Conservation (phyloP, 208 protist species). For the Leishmania turanica region DNA sequence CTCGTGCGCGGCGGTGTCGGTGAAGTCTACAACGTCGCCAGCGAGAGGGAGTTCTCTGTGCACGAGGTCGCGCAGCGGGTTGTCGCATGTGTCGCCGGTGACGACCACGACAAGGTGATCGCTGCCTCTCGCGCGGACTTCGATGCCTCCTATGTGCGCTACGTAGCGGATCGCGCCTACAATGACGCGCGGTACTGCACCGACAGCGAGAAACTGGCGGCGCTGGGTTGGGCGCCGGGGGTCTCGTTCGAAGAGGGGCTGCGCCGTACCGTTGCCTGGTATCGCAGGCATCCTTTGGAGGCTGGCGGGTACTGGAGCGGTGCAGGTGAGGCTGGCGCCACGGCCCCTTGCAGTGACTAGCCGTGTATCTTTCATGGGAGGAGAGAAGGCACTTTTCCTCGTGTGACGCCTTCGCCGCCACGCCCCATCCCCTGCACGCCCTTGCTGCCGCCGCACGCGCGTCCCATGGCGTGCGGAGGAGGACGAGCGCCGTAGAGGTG, state of each 20-base stretch:
- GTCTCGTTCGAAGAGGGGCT: constrained; percentile 65
- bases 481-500: neutral
- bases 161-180: constrained; percentile 74
- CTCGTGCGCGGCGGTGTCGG: constrained; percentile 70
- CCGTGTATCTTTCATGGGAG: neutral
- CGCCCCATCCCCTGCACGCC: neutral
- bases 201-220: constrained; percentile 49
- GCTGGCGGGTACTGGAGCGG: constrained; percentile 27
- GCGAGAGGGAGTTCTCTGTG: constrained; percentile 57
- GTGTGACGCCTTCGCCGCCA: neutral
- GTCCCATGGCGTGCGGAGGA: neutral
- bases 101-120: constrained; percentile 7
- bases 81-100: constrained; percentile 31
- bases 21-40: constrained; percentile 87
- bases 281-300: constrained; percentile 25
- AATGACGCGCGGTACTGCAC: constrained; percentile 92
- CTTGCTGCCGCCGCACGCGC: neutral
- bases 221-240: constrained; percentile 73
- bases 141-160: constrained; percentile 30
- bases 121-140: constrained; percentile 15
- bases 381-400: neutral
- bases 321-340: neutral
- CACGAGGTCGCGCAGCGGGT: constrained; percentile 46
- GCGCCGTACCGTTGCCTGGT: constrained; percentile 60
- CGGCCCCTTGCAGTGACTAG: neutral